A percentile compares a stretch with the other conserved stretches of the same genome.
These are phyloP conservation scores for Paecilomyces sp. DNA, from an alignment of 2,329 filamentous ascomycete genomes.

Conservation along the genomic window DNA sequence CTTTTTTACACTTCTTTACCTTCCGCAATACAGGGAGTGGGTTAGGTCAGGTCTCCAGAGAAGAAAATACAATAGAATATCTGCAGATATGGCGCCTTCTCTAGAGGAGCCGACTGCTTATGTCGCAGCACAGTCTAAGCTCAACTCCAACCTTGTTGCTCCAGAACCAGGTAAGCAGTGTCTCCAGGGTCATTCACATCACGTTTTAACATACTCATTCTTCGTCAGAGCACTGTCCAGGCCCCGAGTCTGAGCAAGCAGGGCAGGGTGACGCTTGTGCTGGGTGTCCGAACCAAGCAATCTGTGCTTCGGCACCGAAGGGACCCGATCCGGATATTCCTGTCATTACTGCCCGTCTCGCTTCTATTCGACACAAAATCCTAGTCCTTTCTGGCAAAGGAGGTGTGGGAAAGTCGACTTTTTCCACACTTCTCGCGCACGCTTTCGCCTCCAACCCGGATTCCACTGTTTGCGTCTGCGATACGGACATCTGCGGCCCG, in stretches of 20 bases:
- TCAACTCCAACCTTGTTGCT: constrained; percentile 77
- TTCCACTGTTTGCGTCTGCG: constrained; percentile 85
- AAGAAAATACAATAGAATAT: neutral
- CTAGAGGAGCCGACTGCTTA: constrained; percentile 69
- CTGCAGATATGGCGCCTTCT: constrained; percentile 65
- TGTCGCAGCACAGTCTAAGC: constrained; percentile 67
- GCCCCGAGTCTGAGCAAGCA: constrained; percentile 53
- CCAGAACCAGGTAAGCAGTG: constrained; percentile 64
- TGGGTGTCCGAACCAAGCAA: constrained; percentile 90
- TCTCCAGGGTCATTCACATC: neutral
- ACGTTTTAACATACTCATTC: constrained; percentile 1
- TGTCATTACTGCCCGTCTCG: constrained; percentile 74
- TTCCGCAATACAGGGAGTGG: neutral
- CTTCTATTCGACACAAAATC: constrained; percentile 81
- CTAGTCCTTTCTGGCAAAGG: constrained; percentile 91
- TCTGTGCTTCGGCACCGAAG: constrained; percentile 90
- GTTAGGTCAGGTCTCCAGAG: neutral
- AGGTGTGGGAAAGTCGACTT: constrained; percentile 93
- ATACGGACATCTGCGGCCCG: constrained; percentile 94
- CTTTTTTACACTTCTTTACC: neutral
- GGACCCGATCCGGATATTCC: constrained; percentile 93
- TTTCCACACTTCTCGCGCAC: constrained; percentile 79
- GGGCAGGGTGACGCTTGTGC: constrained; percentile 73
- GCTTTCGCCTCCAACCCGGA: constrained; percentile 78
- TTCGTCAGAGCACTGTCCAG: constrained; percentile 74